Evolutionary conservation across 306 rosid species (phyloP), one percentile per base, ranked within the genome.

Genomic region (Trifolium subterraneum): DNA sequence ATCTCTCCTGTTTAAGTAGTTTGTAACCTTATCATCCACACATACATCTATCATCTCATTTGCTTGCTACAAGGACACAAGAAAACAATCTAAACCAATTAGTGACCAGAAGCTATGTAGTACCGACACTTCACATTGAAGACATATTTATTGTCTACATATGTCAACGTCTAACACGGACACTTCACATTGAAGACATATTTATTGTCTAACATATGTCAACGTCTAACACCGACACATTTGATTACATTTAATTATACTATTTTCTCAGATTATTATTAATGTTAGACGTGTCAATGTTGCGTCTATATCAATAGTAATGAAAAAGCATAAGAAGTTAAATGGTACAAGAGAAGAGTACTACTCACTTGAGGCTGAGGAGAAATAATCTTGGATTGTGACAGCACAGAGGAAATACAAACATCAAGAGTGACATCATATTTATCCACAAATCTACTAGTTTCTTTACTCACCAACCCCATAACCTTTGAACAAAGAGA

Each of bases 21-120:
- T 94, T 6, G 91, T 92, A 13, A 86, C 90, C 80, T 94, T 88
- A 60, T 94, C 99, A 77, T 94, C 99, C 39, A 94, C 99, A 18
- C 99, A 94, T 18, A 94, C 99, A 78, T 94, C 99, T 45, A 94
- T 66, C 14, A 86, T 79, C 79, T 90, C 95, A 10, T 78, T 72
- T 76, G 83, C 86, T 88, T 90, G 88, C 99, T 94, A 86, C 65
- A 16, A 23, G 16, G 66, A 36, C 69, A 35, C 8, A 64, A 72
- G 19, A 48, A 38, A 64, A 62, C 18, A 19, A 18, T 31, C 45
- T 14, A 12, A 60, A 19, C 23, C 6, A 63, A 69, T 70, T 61
- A 73, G 10, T 36, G 10, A 8, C 39, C 39, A 36, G 2, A 36
- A 36, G 2, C 39, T 36, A 54, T 10, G 15, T 54, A 54, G 7